Base-by-base conservation (phyloP, 805 yeast genomes). In the Ogataea corticis region DNA sequence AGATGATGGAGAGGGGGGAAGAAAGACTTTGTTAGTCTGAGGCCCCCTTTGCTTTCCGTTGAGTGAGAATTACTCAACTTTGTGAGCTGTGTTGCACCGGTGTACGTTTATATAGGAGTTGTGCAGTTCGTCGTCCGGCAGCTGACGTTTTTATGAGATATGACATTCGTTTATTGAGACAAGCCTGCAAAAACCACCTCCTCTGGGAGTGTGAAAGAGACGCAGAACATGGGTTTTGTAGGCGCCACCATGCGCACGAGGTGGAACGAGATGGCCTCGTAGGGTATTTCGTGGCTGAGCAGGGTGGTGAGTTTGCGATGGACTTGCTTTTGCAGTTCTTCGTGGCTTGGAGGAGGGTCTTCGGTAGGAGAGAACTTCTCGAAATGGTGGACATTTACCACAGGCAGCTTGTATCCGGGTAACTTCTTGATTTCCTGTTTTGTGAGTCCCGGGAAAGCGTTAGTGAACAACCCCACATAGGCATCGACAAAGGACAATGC, bases 211-310 rank as follows among this genome's bases (percentile, higher is more conserved):
- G 66, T 65, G 66, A 91, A 91, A 6, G 90, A 73, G 3, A 89
- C 86, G 67, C 97, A 89, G 62, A 79, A 91, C 99, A 94, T 94
- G 28, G 92, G 92, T 61, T 94, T 94, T 5, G 97, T 88, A 3
- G 99, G 99, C 1, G 99, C 92, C 7, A 94, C 99, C 62, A 83
- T 84, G 61, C 99, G 80, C 9, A 94, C 99, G 52, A 85, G 69
- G 59, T 92, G 98, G 66, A 92, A 86, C 0, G 67, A 59, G 31
- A 86, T 66, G 0, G 68, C 61, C 3, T 72, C 72, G 12, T 80
- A 68, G 0, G 80, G 75, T 7, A 80, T 66, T 0, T 77, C 70
- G 55, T 59, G 73, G 2, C 72, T 70, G 30, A 85, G 63, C 3
- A 80, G 67, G 1, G 72, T 65, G 23, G 70, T 60, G 16, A 78